Conservation (phyloP, 2,329 filamentous ascomycete genomes). For the Fusarium nanum region DNA sequence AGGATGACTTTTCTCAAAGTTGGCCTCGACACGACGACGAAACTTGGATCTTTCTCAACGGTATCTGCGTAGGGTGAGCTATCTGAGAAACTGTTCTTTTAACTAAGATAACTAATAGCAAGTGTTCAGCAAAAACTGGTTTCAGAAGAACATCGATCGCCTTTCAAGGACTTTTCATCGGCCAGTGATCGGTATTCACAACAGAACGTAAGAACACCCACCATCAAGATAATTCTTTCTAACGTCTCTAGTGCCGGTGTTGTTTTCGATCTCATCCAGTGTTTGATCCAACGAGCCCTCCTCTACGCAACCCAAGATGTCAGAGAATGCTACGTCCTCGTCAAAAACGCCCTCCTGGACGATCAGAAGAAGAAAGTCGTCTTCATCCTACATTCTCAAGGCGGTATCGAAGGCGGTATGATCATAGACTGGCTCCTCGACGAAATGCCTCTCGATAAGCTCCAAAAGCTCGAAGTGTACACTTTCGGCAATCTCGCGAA, state of each 20-base stretch:
- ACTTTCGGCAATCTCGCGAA: conserved; percentile 35
- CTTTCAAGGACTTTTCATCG: conserved; percentile 29
- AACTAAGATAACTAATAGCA: background rate
- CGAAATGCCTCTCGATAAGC: conserved; percentile 17
- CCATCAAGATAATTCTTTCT: fast-evolving
- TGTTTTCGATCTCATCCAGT: conserved; percentile 31
- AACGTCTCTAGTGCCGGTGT: conserved; percentile 10
- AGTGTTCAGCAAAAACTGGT: conserved; percentile 17
- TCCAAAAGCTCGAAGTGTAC: conserved; percentile 34
- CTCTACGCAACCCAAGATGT: conserved; percentile 33
- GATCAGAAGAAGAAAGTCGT: conserved; percentile 22
- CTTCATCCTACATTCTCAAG: conserved; percentile 28
- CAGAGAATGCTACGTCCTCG: conserved; percentile 26
- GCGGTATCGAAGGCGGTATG: conserved; percentile 32
- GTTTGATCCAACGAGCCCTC: conserved; percentile 25
- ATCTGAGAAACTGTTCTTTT: fast-evolving
- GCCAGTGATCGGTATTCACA: conserved; percentile 27
- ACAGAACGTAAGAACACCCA: conserved; percentile 11
- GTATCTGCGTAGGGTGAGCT: conserved; percentile 28
- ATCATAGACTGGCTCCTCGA: conserved; percentile 36
- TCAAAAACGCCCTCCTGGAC: conserved; percentile 26
- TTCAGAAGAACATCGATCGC: conserved; percentile 31
- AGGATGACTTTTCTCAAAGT: conserved; percentile 3
- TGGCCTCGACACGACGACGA: conserved; percentile 29
- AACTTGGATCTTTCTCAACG: conserved; percentile 35